Conservation (phyloP, 345 rosid species). For the Pelargonium nanum region DNA sequence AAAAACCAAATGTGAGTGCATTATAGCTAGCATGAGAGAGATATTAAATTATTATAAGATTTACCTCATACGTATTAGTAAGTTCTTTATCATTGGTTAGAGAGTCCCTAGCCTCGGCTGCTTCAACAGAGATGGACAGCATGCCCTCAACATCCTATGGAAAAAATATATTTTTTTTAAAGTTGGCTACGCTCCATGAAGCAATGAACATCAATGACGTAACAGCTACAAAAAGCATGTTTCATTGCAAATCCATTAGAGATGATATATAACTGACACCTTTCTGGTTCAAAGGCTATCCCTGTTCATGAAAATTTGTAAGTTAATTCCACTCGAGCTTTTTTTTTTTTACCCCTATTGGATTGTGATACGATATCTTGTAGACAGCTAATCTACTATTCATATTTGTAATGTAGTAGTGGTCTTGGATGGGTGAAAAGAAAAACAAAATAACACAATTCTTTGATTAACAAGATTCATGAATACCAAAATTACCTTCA, state of each 20-base stretch:
- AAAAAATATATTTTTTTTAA: conserved; percentile 12
- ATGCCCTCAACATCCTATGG: conserved; percentile 94
- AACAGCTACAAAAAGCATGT: neutral
- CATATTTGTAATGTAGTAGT: neutral
- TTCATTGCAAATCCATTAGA: neutral
- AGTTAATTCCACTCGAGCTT: neutral
- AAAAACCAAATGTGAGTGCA: neutral
- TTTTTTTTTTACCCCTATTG: too few relatives aligned
- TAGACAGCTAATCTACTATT: neutral
- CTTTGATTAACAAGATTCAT: neutral
- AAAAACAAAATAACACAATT: neutral
- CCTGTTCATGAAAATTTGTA: neutral
- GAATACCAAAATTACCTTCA: conserved; percentile 46
- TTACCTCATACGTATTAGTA: conserved; percentile 89
- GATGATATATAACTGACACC: neutral
- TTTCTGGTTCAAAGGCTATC: neutral
- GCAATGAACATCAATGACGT: too few relatives aligned
- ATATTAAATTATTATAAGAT: conserved; percentile 7
- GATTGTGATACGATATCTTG: neutral
- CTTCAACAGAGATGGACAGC: conserved; percentile 99
- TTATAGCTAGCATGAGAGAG: neutral
- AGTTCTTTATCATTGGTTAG: conserved; percentile 94
- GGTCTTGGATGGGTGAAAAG: neutral
- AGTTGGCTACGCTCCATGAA: too few relatives aligned
- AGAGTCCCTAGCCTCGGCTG: conserved; percentile 84